These are phyloP conservation scores for Cladophialophora carrionii DNA, from an alignment of 2,329 filamentous ascomycete genomes.

Conservation along the genomic window DNA sequence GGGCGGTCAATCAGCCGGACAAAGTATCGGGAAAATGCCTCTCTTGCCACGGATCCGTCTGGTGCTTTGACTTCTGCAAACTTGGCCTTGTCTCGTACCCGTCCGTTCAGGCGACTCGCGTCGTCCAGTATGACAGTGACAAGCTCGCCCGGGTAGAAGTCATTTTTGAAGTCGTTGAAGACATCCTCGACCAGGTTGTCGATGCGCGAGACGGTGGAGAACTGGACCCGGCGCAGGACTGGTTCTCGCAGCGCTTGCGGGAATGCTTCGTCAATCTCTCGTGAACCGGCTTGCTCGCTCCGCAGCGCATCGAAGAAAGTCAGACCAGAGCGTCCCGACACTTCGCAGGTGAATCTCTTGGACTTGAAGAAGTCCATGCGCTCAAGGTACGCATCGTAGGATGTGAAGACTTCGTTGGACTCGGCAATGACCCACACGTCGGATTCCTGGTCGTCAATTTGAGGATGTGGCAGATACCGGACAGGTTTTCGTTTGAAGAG, in stretches of 20 bases:
- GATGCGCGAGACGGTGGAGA: conserved; percentile 83
- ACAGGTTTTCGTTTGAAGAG: conserved; percentile 96
- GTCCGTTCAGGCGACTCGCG: conserved; percentile 66
- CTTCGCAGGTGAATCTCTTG: conserved; percentile 90
- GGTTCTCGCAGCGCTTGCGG: conserved; percentile 89
- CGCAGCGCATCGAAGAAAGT: conserved; percentile 90
- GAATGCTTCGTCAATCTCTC: conserved; percentile 88
- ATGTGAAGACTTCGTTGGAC: conserved; percentile 85
- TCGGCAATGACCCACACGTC: conserved; percentile 92
- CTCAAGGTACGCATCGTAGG: conserved; percentile 84
- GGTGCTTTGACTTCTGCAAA: conserved; percentile 64
- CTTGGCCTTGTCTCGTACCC: conserved; percentile 82
- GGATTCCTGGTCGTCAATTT: conserved; percentile 75
- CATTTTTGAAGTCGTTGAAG: conserved; percentile 72
- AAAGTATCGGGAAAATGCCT: conserved; percentile 76
- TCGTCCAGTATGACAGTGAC: conserved; percentile 73
- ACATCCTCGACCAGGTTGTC: conserved; percentile 65
- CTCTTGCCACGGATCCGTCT: conserved; percentile 69
- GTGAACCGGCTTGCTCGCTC: conserved; percentile 75
- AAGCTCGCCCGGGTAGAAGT: conserved; percentile 87
- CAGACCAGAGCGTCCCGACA: conserved; percentile 87
- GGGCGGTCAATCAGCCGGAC: conserved; percentile 72
- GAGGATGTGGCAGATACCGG: conserved; percentile 72
- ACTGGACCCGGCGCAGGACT: conserved; percentile 87
- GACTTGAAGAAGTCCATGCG: conserved; percentile 51